Evolutionary conservation across 805 yeast species (phyloP).

Genomic region (Trichomonascus vanleenenianus): DNA sequence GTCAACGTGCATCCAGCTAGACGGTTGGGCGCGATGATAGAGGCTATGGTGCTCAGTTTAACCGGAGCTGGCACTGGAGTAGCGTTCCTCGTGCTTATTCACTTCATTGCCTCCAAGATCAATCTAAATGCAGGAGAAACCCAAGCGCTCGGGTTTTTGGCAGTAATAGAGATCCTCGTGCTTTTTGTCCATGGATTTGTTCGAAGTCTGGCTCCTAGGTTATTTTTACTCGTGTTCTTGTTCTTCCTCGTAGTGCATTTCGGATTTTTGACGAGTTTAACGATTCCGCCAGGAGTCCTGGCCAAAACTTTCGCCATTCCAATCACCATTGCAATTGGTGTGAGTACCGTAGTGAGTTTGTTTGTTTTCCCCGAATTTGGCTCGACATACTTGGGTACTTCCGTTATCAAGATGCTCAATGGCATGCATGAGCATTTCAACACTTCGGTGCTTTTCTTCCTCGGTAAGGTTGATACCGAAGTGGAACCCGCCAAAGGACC

Average conservation of each 20-base stretch:
- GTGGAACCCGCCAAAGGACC: background rate
- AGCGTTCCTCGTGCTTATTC: slow-evolving; percentile 35
- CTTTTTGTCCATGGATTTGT: slow-evolving; percentile 43
- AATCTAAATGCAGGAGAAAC: slow-evolving; percentile 23
- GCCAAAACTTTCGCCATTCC: slow-evolving; percentile 36
- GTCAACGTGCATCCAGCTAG: slow-evolving; percentile 46
- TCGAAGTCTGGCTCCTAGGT: slow-evolving; percentile 39
- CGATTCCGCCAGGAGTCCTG: slow-evolving; percentile 26
- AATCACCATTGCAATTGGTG: slow-evolving; percentile 39
- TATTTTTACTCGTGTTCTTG: slow-evolving; percentile 41
- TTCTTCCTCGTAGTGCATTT: slow-evolving; percentile 45
- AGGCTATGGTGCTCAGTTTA: slow-evolving; percentile 34
- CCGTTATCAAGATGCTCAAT: slow-evolving; percentile 34
- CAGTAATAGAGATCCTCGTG: slow-evolving; percentile 40
- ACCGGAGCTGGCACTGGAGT: slow-evolving; percentile 38
- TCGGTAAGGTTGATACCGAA: slow-evolving; percentile 20
- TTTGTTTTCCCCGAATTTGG: slow-evolving; percentile 46
- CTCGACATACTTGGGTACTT: slow-evolving; percentile 39
- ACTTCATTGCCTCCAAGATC: slow-evolving; percentile 36
- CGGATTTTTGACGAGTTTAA: slow-evolving; percentile 34
- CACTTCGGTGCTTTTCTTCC: slow-evolving; percentile 34
- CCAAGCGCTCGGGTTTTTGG: slow-evolving; percentile 37
- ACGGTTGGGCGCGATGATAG: slow-evolving; percentile 41
- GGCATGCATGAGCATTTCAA: slow-evolving; percentile 35
- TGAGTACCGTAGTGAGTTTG: slow-evolving; percentile 38